Base-by-base conservation (phyloP, 73 alveolate species). In the Paramecium bursaria region DNA sequence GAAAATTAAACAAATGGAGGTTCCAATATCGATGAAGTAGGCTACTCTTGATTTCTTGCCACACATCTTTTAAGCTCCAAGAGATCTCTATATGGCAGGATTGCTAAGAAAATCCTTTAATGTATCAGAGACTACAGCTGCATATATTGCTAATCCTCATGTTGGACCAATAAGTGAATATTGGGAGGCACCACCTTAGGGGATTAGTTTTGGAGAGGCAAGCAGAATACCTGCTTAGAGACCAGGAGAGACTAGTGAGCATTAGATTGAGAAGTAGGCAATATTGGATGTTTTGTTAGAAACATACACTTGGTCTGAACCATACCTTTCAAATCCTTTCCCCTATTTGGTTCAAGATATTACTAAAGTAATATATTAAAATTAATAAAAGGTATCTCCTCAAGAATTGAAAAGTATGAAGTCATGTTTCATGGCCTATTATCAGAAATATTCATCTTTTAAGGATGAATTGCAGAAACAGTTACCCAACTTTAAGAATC, bases 181-280 rank as follows among this genome's bases (percentile, higher is more conserved):
- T 53, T 94, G 98, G 98, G 88, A 60, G 7, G 97, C 95, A 7
- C 97, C 98, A 3, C 98, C 98, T n/a, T 87, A 85, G 46, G 98
- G 98, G 2, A 87, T 94, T 7, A 94, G 91, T 74, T 90, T 55
- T 82, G 44, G 94, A 6, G 92, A 94, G 74, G 98, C 98, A 0
- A 94, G 96, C 9, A 51, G 87, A 48, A 90, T 94, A 4, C 98
- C 98, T 14, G 87, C 90, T 7, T 74, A 94, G 54, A 74, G 86
- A 15, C 86, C 74, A 42, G 93, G 93, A 33, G 98, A 94, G 54
- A 94, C 96, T 5, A 91, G 90, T 67, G 98, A 94, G 77, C 90
- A 92, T 93, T 91, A 90, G n/a, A 92, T 94, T 54, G 98, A 94
- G 74, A 94, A 94, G 80, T 75, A 91, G 75, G 98, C 97, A 17